phyloP scores from a whole-genome alignment of 176 grass and related monocot species.

The Hyparrhenia diplandra region DNA sequence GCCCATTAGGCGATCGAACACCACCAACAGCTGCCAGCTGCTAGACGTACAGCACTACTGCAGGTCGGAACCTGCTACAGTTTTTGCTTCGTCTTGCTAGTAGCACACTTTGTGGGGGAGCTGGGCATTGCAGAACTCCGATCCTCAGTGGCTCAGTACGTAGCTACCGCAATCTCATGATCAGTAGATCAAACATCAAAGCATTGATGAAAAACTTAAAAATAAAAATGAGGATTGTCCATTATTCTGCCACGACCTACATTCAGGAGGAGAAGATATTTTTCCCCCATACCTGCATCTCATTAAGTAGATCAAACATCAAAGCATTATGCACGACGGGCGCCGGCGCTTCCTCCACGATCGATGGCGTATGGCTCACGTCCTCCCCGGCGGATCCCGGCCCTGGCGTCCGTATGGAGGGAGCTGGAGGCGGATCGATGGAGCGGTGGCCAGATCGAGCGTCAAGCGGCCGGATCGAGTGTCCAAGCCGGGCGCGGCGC shows the following conservation, averaged over 20 bases:
- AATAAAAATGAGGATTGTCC: neutral
- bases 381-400: no score
- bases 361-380: no score
- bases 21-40: no score
- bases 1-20: no score
- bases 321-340: no score
- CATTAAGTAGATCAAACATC: no score
- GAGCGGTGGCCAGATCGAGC: no score
- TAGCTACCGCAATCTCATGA: neutral
- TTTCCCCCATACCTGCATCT: neutral
- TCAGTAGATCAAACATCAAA: neutral
- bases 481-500: no score
- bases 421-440: no score
- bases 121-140: neutral
- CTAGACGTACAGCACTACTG: neutral
- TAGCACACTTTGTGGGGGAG: neutral
- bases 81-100: slow-evolving; percentile 2
- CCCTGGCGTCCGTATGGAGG: no score
- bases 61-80: neutral
- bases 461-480: no score
- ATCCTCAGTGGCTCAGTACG: neutral
- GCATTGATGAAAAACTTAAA: neutral
- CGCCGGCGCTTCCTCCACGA: no score
- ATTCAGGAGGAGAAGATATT: neutral
- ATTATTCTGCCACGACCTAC: neutral